A percentile compares a stretch with the other conserved stretches of the same genome.
Evolutionary conservation across 805 yeast genomes (phyloP).

Genomic region (Kluyveromyces starmeri): DNA sequence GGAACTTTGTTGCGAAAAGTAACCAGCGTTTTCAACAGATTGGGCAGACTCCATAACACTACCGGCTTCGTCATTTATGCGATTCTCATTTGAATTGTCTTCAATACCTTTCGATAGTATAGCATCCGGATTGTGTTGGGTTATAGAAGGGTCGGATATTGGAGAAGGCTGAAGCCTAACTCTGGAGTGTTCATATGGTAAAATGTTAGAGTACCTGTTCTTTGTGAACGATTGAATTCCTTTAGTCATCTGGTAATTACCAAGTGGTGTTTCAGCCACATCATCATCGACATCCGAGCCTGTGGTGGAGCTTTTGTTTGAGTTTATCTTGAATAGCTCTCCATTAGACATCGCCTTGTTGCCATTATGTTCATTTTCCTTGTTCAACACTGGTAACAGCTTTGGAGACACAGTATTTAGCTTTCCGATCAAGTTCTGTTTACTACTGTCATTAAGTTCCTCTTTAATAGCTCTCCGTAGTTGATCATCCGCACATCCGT

Average conservation of each 20-base stretch:
- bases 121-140: conserved; percentile 1
- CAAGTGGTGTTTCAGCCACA: conserved; percentile 21
- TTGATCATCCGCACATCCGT: conserved; percentile 7
- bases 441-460: conserved; percentile 9
- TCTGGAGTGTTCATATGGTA: conserved; percentile 78
- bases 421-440: conserved; percentile 4
- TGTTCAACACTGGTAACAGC: neutral
- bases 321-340: neutral
- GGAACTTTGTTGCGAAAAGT: conserved; percentile 4
- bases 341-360: neutral
- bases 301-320: neutral
- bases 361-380: neutral
- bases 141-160: conserved; percentile 8
- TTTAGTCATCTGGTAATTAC: conserved; percentile 39
- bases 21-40: conserved; percentile 26
- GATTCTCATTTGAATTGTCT: neutral
- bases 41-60: neutral
- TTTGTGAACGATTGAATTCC: conserved; percentile 75
- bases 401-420: conserved; percentile 3
- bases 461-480: conserved; percentile 9
- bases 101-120: neutral
- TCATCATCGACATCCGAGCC: conserved; percentile 5
- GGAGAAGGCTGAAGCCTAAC: conserved; percentile 40
- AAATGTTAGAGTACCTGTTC: conserved; percentile 78
- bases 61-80: neutral